phyloP scores from a whole-genome alignment of 2,329 filamentous ascomycete species.

The Aspergillus pseudonomiae region DNA sequence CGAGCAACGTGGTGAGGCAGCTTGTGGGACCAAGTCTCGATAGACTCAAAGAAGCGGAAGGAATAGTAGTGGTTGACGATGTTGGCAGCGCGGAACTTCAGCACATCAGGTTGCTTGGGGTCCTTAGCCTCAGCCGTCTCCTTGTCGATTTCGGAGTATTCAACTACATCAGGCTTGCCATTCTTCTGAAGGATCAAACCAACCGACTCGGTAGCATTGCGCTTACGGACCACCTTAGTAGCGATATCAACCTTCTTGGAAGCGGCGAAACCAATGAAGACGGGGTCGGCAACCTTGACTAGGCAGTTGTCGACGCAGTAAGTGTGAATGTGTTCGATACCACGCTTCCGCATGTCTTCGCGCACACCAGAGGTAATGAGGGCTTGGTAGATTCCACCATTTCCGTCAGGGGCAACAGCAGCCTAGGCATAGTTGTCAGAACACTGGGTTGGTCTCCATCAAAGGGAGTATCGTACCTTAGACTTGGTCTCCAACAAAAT shows the following conservation, averaged over 20 bases:
- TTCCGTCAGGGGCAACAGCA: constrained; percentile 94
- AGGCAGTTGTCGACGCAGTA: constrained; percentile 99
- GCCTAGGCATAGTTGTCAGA: constrained; percentile 50
- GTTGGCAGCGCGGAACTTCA: constrained; percentile 97
- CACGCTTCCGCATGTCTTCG: constrained; percentile 83
- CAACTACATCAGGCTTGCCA: constrained; percentile 93
- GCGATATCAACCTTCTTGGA: constrained; percentile 89
- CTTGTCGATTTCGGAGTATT: constrained; percentile 95
- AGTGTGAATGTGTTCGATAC: constrained; percentile 91
- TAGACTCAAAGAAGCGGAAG: constrained; percentile 86
- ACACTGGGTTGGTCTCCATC: not conserved
- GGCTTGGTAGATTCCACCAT: constrained; percentile 94
- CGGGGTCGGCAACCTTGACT: constrained; percentile 96
- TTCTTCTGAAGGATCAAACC: constrained; percentile 94
- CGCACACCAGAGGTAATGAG: constrained; percentile 79
- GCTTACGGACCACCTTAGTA: constrained; percentile 99
- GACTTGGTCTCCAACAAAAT: constrained; percentile 90
- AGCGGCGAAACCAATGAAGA: constrained; percentile 92
- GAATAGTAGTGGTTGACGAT: constrained; percentile 99
- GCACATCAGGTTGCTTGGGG: constrained; percentile 73
- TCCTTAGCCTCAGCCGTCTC: constrained; percentile 89
- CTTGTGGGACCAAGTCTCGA: constrained; percentile 81
- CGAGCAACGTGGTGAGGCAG: constrained; percentile 93
- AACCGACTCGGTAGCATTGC: constrained; percentile 92
- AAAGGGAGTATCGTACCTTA: constrained; percentile 56